phyloP scores from a whole-genome alignment of 2,329 filamentous ascomycete species.

The Diaporthe longicolla region DNA sequence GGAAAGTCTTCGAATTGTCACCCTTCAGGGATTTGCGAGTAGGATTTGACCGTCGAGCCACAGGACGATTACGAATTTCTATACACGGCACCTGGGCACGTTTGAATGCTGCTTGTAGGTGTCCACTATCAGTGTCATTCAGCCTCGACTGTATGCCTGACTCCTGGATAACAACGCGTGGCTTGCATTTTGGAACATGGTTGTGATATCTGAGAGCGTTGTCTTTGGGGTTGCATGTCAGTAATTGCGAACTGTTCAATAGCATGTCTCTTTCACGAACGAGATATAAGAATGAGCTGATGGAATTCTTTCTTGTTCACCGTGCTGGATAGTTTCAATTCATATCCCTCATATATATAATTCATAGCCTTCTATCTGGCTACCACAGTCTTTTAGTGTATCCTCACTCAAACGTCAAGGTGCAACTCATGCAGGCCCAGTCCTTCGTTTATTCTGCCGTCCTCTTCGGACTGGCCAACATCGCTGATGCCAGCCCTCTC shows the following conservation, averaged over 20 bases:
- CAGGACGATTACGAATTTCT: neutral
- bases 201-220: neutral
- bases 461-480: conserved; percentile 5
- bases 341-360: too few relatives aligned
- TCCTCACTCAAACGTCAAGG: neutral
- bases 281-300: neutral
- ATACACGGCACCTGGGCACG: neutral
- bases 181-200: conserved; percentile 13
- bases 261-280: neutral
- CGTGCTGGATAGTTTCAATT: neutral
- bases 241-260: neutral
- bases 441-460: neutral
- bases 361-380: neutral
- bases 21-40: neutral
- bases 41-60: neutral
- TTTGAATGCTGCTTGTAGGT: neutral
- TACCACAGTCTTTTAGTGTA: neutral
- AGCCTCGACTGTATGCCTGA: neutral
- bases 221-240: neutral
- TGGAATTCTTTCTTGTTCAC: neutral
- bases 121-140: neutral
- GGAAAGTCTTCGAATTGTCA: neutral
- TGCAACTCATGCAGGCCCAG: conserved; percentile 4
- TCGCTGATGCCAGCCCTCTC: neutral
- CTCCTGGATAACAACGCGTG: conserved; percentile 15